Evolutionary conservation across 2,329 filamentous ascomycete species (phyloP).

Genomic region (Tympanopsis confertula): DNA sequence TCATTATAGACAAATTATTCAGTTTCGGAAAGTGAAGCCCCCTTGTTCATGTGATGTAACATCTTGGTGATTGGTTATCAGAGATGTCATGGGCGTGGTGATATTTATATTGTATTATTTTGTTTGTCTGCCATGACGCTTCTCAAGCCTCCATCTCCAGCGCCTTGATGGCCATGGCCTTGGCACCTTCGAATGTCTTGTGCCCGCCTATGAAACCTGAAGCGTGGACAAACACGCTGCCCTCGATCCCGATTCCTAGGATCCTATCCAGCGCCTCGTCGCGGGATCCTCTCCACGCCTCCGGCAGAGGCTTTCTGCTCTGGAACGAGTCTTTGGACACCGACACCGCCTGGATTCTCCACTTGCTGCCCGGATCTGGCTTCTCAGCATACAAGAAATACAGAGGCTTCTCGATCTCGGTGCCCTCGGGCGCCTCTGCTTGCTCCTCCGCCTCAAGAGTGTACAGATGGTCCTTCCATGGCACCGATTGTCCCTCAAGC

Average conservation of each 20-base stretch:
- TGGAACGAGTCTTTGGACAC: constrained; percentile 75
- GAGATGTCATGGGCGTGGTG: neutral
- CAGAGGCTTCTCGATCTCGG: constrained; percentile 45
- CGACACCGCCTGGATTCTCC: constrained; percentile 89
- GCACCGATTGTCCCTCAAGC: constrained; percentile 64
- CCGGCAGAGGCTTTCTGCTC: constrained; percentile 82
- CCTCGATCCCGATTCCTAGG: constrained; percentile 38
- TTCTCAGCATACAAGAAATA: constrained; percentile 91
- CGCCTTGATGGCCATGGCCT: constrained; percentile 74
- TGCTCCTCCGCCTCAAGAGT: constrained; percentile 58
- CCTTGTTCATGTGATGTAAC: too few relatives aligned
- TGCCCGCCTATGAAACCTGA: constrained; percentile 95
- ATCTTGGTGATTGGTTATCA: too few relatives aligned
- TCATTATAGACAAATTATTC: too few relatives aligned
- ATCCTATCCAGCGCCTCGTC: constrained; percentile 74
- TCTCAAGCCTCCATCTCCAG: constrained; percentile 28
- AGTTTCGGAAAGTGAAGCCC: too few relatives aligned
- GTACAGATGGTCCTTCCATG: constrained; percentile 96
- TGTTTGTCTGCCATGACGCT: neutral
- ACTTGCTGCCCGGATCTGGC: constrained; percentile 63
- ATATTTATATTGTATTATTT: neutral
- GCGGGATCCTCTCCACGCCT: constrained; percentile 81
- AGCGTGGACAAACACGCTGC: constrained; percentile 86
- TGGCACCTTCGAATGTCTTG: constrained; percentile 76
- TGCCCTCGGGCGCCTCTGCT: constrained; percentile 20